Evolutionary conservation across 139 green algal species (phyloP), one percentile per base, ranked within the genome.

Genomic region (Haematococcus lacustris): DNA sequence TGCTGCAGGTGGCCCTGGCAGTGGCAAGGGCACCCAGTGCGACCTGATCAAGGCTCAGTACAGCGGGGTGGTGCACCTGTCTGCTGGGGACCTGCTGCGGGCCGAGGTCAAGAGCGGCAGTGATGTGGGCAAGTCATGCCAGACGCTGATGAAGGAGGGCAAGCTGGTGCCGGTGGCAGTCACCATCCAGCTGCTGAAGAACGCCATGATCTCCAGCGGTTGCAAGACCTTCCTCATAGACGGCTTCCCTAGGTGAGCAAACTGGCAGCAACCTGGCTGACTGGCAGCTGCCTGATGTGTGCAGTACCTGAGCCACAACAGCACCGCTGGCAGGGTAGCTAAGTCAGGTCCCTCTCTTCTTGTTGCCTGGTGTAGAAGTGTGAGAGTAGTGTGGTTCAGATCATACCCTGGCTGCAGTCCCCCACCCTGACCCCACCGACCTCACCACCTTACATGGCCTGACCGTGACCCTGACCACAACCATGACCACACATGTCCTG

Each of bases 151-250:
- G 87, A 88, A 88, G 73, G 88, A 96, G 73, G 90, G 90, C 68
- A 87, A 91, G 79, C 88, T 96, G 34, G 90, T 94, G 76, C 89
- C 90, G 33, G 67, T 79, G 17, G 50, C 60, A n/a, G 84, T 93
- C 34, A 93, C 86, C 41, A 89, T 95, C 71, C 72, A 74, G 13
- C 80, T 95, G 75, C 80, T 95, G 32, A 87, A 86, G 70, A 82
- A 83, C 1, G 87, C 87, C 26, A 95, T 95, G 87, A 73, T 88
- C 9, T 62, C 74, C 38, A 84, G 71, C 60, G 78, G 80, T 13
- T 77, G 51, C 67, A 79, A 77, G 39, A 82, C 83, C 66, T 97
- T 97, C 79, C 84, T 97, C 21, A 93, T 97, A 66, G 92, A 97
- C 71, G 92, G 92, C 70, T 97, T 97, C 86, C 91, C 92, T 7